Conservation (phyloP, 352 stramenopile species). For the Thraustochytrium striatum region DNA sequence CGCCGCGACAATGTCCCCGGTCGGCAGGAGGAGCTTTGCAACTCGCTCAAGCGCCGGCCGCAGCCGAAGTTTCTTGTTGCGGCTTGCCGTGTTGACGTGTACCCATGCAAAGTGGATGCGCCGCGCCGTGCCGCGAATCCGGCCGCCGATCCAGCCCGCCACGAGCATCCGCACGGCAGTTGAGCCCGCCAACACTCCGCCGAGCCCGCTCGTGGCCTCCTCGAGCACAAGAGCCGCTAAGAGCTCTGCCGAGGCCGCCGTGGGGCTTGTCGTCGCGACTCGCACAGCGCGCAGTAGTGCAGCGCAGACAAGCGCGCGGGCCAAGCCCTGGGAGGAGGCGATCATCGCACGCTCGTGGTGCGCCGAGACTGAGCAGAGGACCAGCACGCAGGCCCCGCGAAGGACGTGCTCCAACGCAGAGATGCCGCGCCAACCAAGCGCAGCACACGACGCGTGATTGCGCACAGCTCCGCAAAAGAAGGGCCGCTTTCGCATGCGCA, state of each 20-base stretch:
- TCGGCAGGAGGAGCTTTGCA: not conserved
- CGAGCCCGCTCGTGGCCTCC: not conserved
- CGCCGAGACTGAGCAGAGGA: not conserved
- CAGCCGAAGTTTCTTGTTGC: conserved; percentile 3
- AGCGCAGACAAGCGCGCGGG: not conserved
- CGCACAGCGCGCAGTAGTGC: not conserved
- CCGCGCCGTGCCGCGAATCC: not conserved
- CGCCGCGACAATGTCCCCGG: not conserved
- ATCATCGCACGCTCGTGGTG: not conserved
- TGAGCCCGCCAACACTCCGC: not conserved
- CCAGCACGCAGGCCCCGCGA: not conserved
- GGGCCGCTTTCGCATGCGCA: not conserved
- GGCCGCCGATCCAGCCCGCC: not conserved
- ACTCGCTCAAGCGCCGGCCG: not conserved
- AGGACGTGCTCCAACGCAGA: too few relatives aligned
- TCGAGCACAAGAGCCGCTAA: not conserved
- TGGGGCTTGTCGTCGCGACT: not conserved
- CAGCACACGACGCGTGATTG: not conserved
- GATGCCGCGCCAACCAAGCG: too few relatives aligned
- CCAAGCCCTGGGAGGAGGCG: not conserved
- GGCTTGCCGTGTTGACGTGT: not conserved
- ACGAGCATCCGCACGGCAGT: not conserved
- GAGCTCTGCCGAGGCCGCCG: not conserved
- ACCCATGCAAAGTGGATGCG: not conserved
- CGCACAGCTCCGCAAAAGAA: not conserved